A percentile compares a stretch with the other conserved stretches of the same genome.
phyloP scores from a whole-genome alignment of 2,329 filamentous ascomycete species.

The Paecilomyces niveus region DNA sequence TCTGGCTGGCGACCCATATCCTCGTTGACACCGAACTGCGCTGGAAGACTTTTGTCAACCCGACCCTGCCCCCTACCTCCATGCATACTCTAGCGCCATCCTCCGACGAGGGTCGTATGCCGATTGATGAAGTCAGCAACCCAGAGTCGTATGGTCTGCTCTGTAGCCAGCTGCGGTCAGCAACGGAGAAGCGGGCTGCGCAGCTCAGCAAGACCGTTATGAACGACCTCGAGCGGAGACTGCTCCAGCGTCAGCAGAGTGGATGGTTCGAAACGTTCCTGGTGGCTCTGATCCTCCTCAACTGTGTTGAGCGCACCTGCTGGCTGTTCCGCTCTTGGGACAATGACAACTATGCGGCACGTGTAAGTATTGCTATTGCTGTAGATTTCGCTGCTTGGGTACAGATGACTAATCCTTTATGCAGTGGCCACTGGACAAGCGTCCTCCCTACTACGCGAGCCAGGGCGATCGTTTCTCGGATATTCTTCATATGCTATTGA shows the following conservation, averaged over 20 bases:
- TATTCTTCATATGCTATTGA: slow-evolving; percentile 51
- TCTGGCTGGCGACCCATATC: slow-evolving; percentile 51
- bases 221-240: slow-evolving; percentile 54
- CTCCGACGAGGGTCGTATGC: slow-evolving; percentile 32
- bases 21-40: slow-evolving; percentile 43
- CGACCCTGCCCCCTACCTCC: slow-evolving; percentile 29
- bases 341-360: slow-evolving; percentile 27
- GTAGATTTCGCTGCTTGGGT: neutral
- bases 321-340: slow-evolving; percentile 52
- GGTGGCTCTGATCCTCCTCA: slow-evolving; percentile 51
- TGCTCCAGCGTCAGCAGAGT: slow-evolving; percentile 51
- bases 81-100: slow-evolving; percentile 29
- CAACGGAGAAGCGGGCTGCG: slow-evolving; percentile 48
- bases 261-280: slow-evolving; percentile 54
- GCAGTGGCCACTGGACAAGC: slow-evolving; percentile 49
- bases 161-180: slow-evolving; percentile 47
- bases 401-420: slow-evolving; percentile 1
- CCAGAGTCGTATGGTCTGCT: slow-evolving; percentile 44
- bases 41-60: slow-evolving; percentile 46
- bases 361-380: slow-evolving; percentile 17
- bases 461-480: slow-evolving; percentile 54
- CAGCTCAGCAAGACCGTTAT: slow-evolving; percentile 48
- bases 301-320: slow-evolving; percentile 53
- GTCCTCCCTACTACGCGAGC: slow-evolving; percentile 44
- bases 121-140: slow-evolving; percentile 33